Base-by-base conservation (phyloP, 2,329 filamentous ascomycete species). In the Fusarium secorum region DNA sequence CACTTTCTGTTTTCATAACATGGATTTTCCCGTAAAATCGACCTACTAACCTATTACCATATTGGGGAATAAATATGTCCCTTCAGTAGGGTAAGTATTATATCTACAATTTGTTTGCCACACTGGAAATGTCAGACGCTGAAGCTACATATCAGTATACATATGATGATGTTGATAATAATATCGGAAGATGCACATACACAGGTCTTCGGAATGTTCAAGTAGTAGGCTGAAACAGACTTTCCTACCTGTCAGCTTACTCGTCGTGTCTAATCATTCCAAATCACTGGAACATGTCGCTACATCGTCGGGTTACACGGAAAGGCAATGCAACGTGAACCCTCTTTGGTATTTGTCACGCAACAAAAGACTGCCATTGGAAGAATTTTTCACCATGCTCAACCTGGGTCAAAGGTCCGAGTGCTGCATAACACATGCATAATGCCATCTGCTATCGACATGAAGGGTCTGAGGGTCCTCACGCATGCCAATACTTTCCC, bases 201-300 rank as follows among this genome's bases (percentile, higher is more conserved):
- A 28, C 4, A 11, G 5, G 4, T 7, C 5, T 13, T 48, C 5
- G 2, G 0, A n/a, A 15, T 30, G 7, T 17, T 30, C 0, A 9
- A 2, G 3, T 30, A 6, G 20, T 10, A 30, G 26, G 1, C 4
- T 22, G 11, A 10, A 14, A 15, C 1, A 30, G 10, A 22, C 7
- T 1, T 0, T 3, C 3, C 3, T 5, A 9, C 7, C 5, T 7
- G 5, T 1, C 15, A 18, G 11, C 7, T 48, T 18, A 32, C 10
- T 10, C 8, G 15, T 18, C 2, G 6, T 7, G 3, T 32, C 8
- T 24, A 24, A 24, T 11, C n/a, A 22, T 49, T 33, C 11, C n/a
- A 49, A 49, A 49, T 24, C 46, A 11, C 11, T 18, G 28, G 5
- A 7, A 10, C 2, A 10, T 18, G 28, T 49, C 28, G 28, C n/a